Conservation (phyloP, 2,329 filamentous ascomycete genomes). For the Botrytis pseudocinerea region DNA sequence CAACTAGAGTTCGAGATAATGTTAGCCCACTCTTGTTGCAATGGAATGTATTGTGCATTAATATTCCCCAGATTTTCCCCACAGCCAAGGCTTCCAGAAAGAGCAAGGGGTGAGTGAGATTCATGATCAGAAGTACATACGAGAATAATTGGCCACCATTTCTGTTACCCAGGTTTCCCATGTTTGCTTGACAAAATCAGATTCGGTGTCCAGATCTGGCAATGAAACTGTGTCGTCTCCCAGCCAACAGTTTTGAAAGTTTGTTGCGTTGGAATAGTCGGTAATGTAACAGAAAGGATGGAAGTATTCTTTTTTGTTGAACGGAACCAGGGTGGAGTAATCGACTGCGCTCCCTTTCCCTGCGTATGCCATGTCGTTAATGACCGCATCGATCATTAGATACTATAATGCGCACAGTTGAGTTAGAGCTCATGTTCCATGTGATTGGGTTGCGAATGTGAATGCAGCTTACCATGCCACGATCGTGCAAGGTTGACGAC, state of each 20-base stretch:
- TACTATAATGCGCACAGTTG: conserved; percentile 39
- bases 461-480: conserved; percentile 46
- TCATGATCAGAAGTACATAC: conserved; percentile 41
- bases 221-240: conserved; percentile 46
- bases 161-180: conserved; percentile 28
- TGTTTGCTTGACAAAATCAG: conserved; percentile 21
- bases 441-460: not conserved
- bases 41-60: conserved; percentile 51
- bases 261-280: conserved; percentile 41
- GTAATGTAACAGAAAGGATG: conserved; percentile 34
- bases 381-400: conserved; percentile 50
- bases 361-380: conserved; percentile 47
- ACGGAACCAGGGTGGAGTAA: conserved; percentile 29
- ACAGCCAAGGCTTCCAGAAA: conserved; percentile 7
- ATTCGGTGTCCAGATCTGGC: conserved; percentile 45
- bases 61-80: conserved; percentile 5
- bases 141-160: conserved; percentile 30
- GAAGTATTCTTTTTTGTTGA: conserved; percentile 28
- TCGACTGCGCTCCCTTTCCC: conserved; percentile 24
- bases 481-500: conserved; percentile 53
- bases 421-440: not conserved
- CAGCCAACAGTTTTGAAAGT: conserved; percentile 35
- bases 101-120: conserved; percentile 49
- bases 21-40: not conserved
- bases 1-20: conserved; percentile 34